Conservation (phyloP, 441 rosid genomes). For the Adansonia rubrostipa region DNA sequence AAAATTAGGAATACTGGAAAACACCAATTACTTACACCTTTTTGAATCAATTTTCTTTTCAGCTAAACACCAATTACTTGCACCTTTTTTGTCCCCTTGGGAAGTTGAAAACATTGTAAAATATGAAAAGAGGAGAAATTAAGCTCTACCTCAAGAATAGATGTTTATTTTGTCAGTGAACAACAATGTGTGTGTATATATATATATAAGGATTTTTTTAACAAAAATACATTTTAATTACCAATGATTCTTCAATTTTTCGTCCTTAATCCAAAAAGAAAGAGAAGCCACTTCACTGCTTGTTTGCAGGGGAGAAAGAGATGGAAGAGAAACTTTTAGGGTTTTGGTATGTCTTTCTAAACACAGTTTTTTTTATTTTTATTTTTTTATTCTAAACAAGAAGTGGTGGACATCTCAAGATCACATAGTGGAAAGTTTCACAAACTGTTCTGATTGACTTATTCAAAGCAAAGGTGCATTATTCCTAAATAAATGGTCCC, state of each 20-base stretch:
- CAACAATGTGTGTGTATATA: background rate
- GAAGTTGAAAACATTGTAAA: background rate
- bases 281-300: background rate
- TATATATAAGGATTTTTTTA: no score
- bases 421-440: slow-evolving; percentile 27
- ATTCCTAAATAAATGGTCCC: slow-evolving; percentile 39
- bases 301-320: slow-evolving; percentile 37
- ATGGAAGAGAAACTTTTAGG: slow-evolving; percentile 34
- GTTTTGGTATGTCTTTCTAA: slow-evolving; percentile 17
- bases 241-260: no score
- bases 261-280: background rate
- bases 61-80: background rate
- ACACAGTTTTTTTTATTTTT: background rate
- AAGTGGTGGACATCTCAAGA: slow-evolving; percentile 42
- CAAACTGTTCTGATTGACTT: background rate
- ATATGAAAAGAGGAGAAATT: background rate
- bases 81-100: background rate
- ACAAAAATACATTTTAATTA: no score
- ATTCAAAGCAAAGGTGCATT: slow-evolving; percentile 29
- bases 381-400: background rate
- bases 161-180: background rate
- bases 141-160: background rate
- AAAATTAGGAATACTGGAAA: background rate
- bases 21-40: background rate
- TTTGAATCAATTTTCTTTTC: background rate